Conservation (phyloP, 2,329 filamentous ascomycete genomes). For the Pyricularia sp. region DNA sequence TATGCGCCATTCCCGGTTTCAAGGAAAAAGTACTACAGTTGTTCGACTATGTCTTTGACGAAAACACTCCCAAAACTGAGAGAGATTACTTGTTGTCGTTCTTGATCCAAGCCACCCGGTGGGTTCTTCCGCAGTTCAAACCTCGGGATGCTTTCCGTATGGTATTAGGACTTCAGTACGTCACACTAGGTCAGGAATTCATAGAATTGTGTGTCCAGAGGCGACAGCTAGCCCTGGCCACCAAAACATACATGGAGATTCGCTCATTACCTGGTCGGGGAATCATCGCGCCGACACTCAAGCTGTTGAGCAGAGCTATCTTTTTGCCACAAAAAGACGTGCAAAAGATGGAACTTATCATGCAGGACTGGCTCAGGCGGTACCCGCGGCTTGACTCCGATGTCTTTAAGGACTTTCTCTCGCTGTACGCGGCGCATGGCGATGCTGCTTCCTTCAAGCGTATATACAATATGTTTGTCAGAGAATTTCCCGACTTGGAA, state of each 20-base stretch:
- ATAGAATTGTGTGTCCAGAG: constrained; percentile 19
- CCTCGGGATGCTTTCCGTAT: constrained; percentile 20
- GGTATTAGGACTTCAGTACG: constrained; percentile 25
- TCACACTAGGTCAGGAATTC: constrained; percentile 29
- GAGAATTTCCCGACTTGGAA: constrained; percentile 15
- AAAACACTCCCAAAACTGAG: background rate
- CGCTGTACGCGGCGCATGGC: constrained; percentile 33
- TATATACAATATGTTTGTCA: constrained; percentile 31
- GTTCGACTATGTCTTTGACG: background rate
- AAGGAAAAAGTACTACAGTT: background rate
- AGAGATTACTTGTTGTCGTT: background rate
- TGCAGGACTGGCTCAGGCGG: constrained; percentile 33
- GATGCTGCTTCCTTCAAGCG: constrained; percentile 30
- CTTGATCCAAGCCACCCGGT: background rate
- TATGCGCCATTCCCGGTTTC: background rate
- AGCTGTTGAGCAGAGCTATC: constrained; percentile 28
- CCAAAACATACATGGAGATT: constrained; percentile 32
- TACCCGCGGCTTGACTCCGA: constrained; percentile 26
- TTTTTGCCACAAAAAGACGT: constrained; percentile 23
- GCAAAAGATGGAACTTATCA: constrained; percentile 29
- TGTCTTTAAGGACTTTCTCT: constrained; percentile 35
- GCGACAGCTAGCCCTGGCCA: constrained; percentile 18
- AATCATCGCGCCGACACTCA: constrained; percentile 26
- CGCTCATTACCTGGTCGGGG: constrained; percentile 24
- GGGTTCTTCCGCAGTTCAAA: constrained; percentile 5